These are phyloP conservation scores for Penicillium sumatraense DNA, from an alignment of 2,329 filamentous ascomycete species.

Conservation along the genomic window DNA sequence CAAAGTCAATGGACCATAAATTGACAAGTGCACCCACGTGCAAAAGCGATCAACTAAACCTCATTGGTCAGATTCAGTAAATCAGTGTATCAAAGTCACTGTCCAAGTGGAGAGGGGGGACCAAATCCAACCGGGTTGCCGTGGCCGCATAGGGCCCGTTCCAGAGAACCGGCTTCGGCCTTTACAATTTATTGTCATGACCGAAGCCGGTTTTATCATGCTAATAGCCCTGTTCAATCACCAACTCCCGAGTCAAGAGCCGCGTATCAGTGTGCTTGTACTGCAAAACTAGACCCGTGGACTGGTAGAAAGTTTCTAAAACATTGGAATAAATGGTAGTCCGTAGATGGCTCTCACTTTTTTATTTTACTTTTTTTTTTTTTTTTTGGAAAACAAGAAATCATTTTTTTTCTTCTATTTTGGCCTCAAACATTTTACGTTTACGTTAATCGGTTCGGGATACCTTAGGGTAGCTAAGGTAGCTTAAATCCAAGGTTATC, in stretches of 20 bases:
- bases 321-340: too few relatives aligned
- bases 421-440: background rate
- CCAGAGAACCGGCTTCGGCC: too few relatives aligned
- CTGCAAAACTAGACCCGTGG: background rate
- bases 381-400: too few relatives aligned
- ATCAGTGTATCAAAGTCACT: background rate
- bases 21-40: background rate
- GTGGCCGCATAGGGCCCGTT: background rate
- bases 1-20: background rate
- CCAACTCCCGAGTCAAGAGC: background rate
- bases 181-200: background rate
- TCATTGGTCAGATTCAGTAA: background rate
- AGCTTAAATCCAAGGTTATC: slow-evolving; percentile 5
- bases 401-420: background rate
- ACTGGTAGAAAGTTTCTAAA: background rate
- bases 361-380: too few relatives aligned
- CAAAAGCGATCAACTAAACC: background rate
- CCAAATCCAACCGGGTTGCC: background rate
- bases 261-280: background rate
- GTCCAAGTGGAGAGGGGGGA: background rate
- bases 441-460: background rate
- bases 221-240: background rate
- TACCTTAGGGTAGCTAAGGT: too few relatives aligned
- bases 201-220: background rate
- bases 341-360: too few relatives aligned